Evolutionary conservation across 2,329 filamentous ascomycete species (phyloP).

Genomic region (Diplodia scrobiculata): DNA sequence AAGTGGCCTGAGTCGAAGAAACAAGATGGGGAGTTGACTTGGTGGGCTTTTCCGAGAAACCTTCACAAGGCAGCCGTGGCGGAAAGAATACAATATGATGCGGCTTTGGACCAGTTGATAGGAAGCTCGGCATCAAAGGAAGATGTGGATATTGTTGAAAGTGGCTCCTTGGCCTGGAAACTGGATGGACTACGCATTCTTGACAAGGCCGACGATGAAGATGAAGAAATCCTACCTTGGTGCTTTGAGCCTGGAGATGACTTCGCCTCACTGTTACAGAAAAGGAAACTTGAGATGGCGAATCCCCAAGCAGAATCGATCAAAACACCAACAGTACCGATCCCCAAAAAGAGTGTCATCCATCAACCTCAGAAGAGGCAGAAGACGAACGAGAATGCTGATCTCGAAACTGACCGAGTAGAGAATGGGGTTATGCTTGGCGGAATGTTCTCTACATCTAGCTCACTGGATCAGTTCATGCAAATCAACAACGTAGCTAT

Average conservation of each 20-base stretch:
- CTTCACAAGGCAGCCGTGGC: slow-evolving; percentile 44
- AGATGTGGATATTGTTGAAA: slow-evolving; percentile 46
- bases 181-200: slow-evolving; percentile 52
- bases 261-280: slow-evolving; percentile 46
- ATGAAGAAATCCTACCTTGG: slow-evolving; percentile 40
- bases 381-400: neutral
- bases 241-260: slow-evolving; percentile 36
- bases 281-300: slow-evolving; percentile 42
- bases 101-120: slow-evolving; percentile 44
- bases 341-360: neutral
- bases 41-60: slow-evolving; percentile 53
- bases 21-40: slow-evolving; percentile 48
- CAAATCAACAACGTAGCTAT: slow-evolving; percentile 42
- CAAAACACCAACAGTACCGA: neutral
- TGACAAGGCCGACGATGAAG: slow-evolving; percentile 41
- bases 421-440: slow-evolving; percentile 30
- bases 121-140: slow-evolving; percentile 37
- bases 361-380: neutral
- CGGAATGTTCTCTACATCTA: slow-evolving; percentile 46
- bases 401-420: neutral
- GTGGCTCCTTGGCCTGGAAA: slow-evolving; percentile 51
- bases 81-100: slow-evolving; percentile 47
- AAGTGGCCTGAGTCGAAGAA: slow-evolving; percentile 49
- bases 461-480: slow-evolving; percentile 56
- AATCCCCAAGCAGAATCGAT: neutral